Evolutionary conservation across 345 rosid genomes (phyloP).

Genomic region (Gossypium mustelinum): DNA sequence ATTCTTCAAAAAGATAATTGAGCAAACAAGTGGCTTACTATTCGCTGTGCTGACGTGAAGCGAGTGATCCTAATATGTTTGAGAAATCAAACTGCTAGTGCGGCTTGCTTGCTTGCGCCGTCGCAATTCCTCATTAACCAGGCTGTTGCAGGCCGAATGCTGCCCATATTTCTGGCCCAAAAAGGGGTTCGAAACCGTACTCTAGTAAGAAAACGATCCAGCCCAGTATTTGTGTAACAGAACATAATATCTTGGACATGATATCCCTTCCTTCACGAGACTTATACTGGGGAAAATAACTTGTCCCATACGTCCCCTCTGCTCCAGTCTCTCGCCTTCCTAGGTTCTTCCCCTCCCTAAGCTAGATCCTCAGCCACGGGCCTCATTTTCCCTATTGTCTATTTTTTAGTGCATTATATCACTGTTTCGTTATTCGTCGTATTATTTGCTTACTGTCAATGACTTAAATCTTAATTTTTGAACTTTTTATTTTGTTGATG

Average conservation of each 20-base stretch:
- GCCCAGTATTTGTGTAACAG: background rate
- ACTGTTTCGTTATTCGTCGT: too few relatives aligned
- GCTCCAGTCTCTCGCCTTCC: too few relatives aligned
- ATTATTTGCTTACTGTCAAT: too few relatives aligned
- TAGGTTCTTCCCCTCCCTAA: too few relatives aligned
- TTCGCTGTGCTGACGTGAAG: background rate
- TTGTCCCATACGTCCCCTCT: too few relatives aligned
- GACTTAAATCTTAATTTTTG: too few relatives aligned
- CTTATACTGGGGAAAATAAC: too few relatives aligned
- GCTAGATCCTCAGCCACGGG: too few relatives aligned
- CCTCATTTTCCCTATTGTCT: too few relatives aligned
- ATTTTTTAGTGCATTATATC: too few relatives aligned
- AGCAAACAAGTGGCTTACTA: slow-evolving; percentile 1
- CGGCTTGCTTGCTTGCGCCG: background rate
- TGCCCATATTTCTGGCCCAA: background rate
- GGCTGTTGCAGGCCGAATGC: background rate
- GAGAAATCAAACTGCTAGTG: background rate
- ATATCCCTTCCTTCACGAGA: too few relatives aligned
- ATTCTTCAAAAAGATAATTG: background rate
- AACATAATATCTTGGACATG: background rate
- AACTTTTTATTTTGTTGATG: too few relatives aligned
- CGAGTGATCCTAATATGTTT: background rate
- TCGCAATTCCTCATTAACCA: background rate
- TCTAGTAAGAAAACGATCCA: background rate
- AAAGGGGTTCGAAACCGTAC: background rate